A percentile compares a stretch with the other conserved stretches of the same genome.
Evolutionary conservation across 768 basidiomycete genomes (phyloP).

Genomic region (Boletus subparvulus): DNA sequence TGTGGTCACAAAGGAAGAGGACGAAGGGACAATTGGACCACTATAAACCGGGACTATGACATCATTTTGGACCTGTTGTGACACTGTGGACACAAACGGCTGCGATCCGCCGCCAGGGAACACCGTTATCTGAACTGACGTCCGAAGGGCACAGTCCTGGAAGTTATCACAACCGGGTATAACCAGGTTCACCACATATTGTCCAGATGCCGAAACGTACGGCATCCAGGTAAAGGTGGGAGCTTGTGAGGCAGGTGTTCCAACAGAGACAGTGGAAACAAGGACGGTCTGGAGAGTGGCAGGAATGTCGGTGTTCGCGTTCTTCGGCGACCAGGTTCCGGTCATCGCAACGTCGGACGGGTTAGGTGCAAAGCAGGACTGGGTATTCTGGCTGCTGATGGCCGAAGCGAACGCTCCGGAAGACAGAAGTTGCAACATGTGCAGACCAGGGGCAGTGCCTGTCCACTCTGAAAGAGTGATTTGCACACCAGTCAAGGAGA

Average conservation of each 20-base stretch:
- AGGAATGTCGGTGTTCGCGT: conserved; percentile 69
- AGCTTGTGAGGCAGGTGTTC: conserved; percentile 55
- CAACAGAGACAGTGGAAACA: conserved; percentile 63
- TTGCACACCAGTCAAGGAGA: conserved; percentile 85
- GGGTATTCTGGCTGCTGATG: conserved; percentile 52
- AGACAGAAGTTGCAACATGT: conserved; percentile 89
- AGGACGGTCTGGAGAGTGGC: conserved; percentile 80
- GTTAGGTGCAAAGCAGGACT: conserved; percentile 76
- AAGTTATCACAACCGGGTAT: conserved; percentile 85
- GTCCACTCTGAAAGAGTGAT: conserved; percentile 75
- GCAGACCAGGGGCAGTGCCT: conserved; percentile 78
- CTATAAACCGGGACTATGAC: conserved; percentile 64
- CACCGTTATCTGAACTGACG: conserved; percentile 78
- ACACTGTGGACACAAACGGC: conserved; percentile 68
- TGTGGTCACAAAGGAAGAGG: conserved; percentile 67
- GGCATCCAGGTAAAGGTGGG: conserved; percentile 90
- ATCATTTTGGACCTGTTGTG: conserved; percentile 71
- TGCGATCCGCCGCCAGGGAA: conserved; percentile 69
- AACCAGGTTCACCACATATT: conserved; percentile 80
- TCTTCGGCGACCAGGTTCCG: conserved; percentile 66
- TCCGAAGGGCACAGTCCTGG: conserved; percentile 77
- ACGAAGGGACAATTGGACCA: conserved; percentile 79
- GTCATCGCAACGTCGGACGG: conserved; percentile 67
- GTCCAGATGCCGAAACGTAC: conserved; percentile 85
- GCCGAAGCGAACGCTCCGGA: conserved; percentile 89